Evolutionary conservation across 129 eudicot species (phyloP), one percentile per base, ranked within the genome.

Genomic region (Logfia minima): DNA sequence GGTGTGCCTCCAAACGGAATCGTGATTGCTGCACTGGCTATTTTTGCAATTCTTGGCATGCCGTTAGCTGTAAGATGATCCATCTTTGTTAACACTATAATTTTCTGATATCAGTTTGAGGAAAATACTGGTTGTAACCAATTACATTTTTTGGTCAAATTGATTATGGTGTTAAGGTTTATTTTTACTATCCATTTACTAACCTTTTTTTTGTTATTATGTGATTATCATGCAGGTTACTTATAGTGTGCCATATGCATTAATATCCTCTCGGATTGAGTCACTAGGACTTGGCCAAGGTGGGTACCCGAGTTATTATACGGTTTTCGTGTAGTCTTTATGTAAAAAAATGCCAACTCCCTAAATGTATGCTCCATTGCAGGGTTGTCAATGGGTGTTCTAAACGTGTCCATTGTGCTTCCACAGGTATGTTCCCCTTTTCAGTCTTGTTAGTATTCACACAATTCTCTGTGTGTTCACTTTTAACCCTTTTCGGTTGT

Each of bases 331-430:
- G 1, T 76, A 31, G 39, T 16, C 26, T 8, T 39, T 18, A 23
- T 21, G 31, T 34, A 34, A 66, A 58, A 26, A 11, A 29, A 73
- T 17, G 48, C 13, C 32, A 59, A 37, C 61, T 63, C 69, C 17
- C 48, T 63, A 74, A 74, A 19, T 13, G 58, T 60, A 76, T 77
- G 21, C 21, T 37, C 66, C 43, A 17, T 81, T 88, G 82, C 89
- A 95, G 99, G 99, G 66, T 89, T 95, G 84, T 95, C 99, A 21
- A 91, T 95, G 97, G 99, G 99, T 35, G 97, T 95, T 72, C 82
- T 95, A 72, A 95, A 95, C 80, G 84, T 95, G 58, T 93, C 97
- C 74, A 91, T 95, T 80, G 99, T 94, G 52, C 31, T 87, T 62
- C 99, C 99, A 81, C 99, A 94, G 94, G 99, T 87, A 83, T 37